Conservation (phyloP, 1,284 basidiomycete species). For the Cystobasidiaceae sp. region DNA sequence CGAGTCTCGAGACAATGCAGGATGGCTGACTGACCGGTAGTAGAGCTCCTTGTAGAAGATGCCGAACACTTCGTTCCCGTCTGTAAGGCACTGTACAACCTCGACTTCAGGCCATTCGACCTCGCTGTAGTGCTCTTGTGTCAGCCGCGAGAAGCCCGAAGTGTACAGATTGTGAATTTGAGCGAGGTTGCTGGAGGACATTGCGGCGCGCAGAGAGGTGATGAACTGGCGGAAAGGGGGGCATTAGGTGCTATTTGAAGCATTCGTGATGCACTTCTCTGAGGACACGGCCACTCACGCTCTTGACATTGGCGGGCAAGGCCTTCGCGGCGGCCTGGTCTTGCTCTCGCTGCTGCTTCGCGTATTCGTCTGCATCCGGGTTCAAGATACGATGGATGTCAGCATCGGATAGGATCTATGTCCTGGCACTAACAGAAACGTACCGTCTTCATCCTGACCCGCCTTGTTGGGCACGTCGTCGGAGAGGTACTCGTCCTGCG, state of each 20-base stretch:
- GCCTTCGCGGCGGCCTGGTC: slow-evolving; percentile 24
- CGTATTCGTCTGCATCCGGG: slow-evolving; percentile 6
- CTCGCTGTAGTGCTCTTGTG: slow-evolving; percentile 81
- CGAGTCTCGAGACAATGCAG: background rate
- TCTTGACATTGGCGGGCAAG: slow-evolving; percentile 26
- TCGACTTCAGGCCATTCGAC: slow-evolving; percentile 98
- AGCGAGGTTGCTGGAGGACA: slow-evolving; percentile 28
- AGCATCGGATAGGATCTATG: background rate
- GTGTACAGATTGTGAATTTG: slow-evolving; percentile 32
- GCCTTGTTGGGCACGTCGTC: slow-evolving; percentile 17
- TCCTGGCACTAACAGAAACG: background rate
- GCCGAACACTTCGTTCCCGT: slow-evolving; percentile 87
- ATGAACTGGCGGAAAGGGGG: slow-evolving; percentile 17
- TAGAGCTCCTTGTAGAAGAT: slow-evolving; percentile 94
- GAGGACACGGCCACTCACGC: slow-evolving; percentile 1
- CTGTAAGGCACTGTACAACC: slow-evolving; percentile 85
- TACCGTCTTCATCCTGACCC: slow-evolving; percentile 18
- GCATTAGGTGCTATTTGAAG: background rate
- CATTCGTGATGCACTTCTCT: background rate
- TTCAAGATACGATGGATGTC: background rate
- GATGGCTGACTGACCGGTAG: slow-evolving; percentile 53
- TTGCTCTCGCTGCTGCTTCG: slow-evolving; percentile 23
- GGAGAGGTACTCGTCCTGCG: slow-evolving; percentile 31
- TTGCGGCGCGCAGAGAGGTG: slow-evolving; percentile 23
- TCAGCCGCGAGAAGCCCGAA: slow-evolving; percentile 20